Percentiles rank a stretch among this genome's conserved stretches.
These are phyloP conservation scores for Termitomyces bulborhizus DNA, from an alignment of 768 basidiomycete species.

Conservation along the genomic window DNA sequence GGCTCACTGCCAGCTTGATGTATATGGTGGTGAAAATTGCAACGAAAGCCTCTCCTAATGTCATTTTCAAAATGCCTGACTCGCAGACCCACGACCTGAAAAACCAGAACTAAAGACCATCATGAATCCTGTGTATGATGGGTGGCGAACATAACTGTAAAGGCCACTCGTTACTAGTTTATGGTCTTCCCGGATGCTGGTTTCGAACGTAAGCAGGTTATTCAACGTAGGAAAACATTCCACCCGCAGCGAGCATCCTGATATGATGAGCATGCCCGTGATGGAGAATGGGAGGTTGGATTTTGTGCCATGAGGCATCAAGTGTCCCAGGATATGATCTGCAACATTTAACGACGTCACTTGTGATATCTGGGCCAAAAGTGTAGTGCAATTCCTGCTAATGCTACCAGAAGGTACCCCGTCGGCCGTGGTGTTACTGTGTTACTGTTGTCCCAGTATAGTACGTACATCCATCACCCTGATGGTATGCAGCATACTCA, in stretches of 20 bases:
- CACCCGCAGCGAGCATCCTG: conserved; percentile 12
- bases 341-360: not conserved
- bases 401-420: not conserved
- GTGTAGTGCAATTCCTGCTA: not conserved
- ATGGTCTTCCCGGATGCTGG: conserved; percentile 21
- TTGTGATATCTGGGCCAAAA: not conserved
- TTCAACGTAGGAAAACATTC: conserved; percentile 31
- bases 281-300: not conserved
- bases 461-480: not conserved
- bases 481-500: not conserved
- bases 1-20: conserved; percentile 9
- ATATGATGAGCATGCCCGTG: not conserved
- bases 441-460: not conserved
- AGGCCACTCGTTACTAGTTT: conserved; percentile 24
- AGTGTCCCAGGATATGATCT: not conserved
- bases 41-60: conserved; percentile 12
- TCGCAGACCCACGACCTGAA: conserved; percentile 24
- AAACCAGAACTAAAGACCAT: conserved; percentile 17
- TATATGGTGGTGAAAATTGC: conserved; percentile 6
- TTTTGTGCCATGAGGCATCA: not conserved
- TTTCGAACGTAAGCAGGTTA: conserved; percentile 32
- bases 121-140: conserved; percentile 21
- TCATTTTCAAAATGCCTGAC: conserved; percentile 22
- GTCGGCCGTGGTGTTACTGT: not conserved
- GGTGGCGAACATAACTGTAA: conserved; percentile 27